Evolutionary conservation across 1,139 yeast species (phyloP).

Genomic region (Hemisphaericaspora xylofermentans): DNA sequence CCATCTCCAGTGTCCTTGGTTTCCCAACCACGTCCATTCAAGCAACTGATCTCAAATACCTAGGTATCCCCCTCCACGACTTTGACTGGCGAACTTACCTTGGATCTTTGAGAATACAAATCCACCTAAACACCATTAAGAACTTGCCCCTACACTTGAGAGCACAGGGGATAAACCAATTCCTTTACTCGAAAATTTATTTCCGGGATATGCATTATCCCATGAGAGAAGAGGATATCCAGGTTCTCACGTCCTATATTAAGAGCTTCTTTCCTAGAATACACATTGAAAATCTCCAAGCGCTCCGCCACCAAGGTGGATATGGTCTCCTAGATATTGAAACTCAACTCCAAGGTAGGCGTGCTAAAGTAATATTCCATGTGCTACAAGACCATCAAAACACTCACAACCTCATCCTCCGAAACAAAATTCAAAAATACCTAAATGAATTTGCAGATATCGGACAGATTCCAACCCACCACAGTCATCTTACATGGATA

Average conservation of each 20-base stretch:
- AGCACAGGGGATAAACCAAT: not conserved
- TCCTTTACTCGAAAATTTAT: not conserved
- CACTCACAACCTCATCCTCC: not conserved
- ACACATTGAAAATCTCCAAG: not conserved
- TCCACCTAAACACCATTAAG: not conserved
- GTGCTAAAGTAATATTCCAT: not conserved
- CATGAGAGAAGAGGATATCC: not conserved
- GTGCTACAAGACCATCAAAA: not conserved
- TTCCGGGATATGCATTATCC: not conserved
- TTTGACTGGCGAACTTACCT: not conserved
- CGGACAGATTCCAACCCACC: not conserved
- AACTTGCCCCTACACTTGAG: not conserved
- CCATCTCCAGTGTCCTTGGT: not conserved
- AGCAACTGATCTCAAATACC: not conserved
- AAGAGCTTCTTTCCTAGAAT: not conserved
- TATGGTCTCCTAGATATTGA: not conserved
- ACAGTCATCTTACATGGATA: not conserved
- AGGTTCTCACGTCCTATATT: not conserved
- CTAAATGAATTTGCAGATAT: not conserved
- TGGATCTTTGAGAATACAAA: not conserved
- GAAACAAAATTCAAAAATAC: not conserved
- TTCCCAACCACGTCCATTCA: not conserved
- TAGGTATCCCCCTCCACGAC: not conserved
- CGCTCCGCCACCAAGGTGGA: not conserved
- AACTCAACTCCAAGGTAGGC: not conserved